phyloP scores from a whole-genome alignment of 352 stramenopile genomes.

The Pythium diclinum region DNA sequence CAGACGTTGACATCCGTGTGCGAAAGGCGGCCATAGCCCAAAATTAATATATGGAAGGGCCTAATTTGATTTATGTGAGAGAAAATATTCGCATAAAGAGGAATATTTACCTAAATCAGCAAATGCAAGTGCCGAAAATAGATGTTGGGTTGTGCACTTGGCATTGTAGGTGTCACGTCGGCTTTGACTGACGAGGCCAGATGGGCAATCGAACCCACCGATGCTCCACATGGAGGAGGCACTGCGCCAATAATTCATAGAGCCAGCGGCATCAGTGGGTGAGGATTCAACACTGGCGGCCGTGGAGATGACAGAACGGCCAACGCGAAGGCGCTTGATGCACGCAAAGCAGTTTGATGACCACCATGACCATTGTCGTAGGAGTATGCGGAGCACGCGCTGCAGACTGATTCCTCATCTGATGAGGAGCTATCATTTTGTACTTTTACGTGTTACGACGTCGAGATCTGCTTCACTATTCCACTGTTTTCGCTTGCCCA shows the following conservation, averaged over 20 bases:
- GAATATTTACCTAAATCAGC: neutral
- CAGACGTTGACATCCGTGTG: neutral
- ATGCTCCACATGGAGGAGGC: neutral
- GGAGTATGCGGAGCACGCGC: neutral
- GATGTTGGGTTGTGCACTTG: neutral
- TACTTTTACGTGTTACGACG: constrained; percentile 25
- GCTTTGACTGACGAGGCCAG: neutral
- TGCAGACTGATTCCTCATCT: neutral
- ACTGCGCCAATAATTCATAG: neutral
- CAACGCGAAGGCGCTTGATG: no score
- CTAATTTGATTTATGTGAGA: neutral
- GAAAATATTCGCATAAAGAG: neutral
- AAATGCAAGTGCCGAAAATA: neutral
- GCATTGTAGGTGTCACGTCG: neutral
- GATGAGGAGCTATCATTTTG: constrained; percentile 7
- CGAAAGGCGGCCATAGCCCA: neutral
- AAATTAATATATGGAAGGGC: neutral
- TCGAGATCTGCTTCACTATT: constrained; percentile 18
- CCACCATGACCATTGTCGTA: neutral
- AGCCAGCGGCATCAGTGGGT: neutral
- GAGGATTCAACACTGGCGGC: neutral
- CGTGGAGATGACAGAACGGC: neutral
- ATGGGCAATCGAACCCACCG: neutral
- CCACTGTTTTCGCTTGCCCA: constrained; percentile 15
- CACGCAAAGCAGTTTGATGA: neutral